Conservation (phyloP, 768 basidiomycete species). For the Mycena chlorophos region DNA sequence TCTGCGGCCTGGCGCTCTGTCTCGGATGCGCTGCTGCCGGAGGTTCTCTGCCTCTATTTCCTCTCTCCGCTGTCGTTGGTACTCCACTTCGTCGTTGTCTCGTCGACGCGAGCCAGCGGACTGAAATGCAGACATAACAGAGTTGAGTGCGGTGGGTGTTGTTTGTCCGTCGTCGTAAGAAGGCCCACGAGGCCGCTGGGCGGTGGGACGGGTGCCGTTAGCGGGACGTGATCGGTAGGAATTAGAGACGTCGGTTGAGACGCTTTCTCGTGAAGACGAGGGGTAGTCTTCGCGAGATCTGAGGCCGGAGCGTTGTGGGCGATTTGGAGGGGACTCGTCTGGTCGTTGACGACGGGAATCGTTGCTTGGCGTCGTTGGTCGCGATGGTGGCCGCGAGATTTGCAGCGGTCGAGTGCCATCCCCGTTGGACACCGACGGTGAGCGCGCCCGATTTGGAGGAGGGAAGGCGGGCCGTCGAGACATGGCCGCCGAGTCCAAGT, state of each 20-base stretch:
- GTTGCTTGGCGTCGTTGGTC: slow-evolving; percentile 55
- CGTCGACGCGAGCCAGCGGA: slow-evolving; percentile 61
- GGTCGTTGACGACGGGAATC: slow-evolving; percentile 2
- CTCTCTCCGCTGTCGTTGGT: slow-evolving; percentile 56
- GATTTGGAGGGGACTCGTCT: slow-evolving; percentile 35
- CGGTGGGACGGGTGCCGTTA: slow-evolving; percentile 20
- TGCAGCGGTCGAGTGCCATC: slow-evolving; percentile 53
- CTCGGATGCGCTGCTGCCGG: slow-evolving; percentile 69
- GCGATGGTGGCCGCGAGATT: slow-evolving; percentile 55
- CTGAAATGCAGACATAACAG: slow-evolving; percentile 71
- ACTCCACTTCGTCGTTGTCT: slow-evolving; percentile 52
- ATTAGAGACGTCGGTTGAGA: slow-evolving; percentile 46
- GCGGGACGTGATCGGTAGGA: slow-evolving; percentile 33
- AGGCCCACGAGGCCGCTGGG: slow-evolving; percentile 36
- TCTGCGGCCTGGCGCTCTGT: slow-evolving; percentile 62
- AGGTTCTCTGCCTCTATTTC: slow-evolving; percentile 64
- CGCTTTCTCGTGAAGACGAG: slow-evolving; percentile 50
- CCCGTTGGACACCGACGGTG: slow-evolving; percentile 46
- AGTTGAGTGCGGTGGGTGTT: slow-evolving; percentile 50
- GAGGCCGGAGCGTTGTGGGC: slow-evolving; percentile 69
- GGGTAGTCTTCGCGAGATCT: slow-evolving; percentile 57
- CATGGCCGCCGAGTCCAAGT: slow-evolving; percentile 42
- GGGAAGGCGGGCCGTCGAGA: slow-evolving; percentile 61
- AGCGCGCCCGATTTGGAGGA: slow-evolving; percentile 46
- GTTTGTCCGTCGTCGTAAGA: slow-evolving; percentile 36